Evolutionary conservation across 805 yeast species (phyloP).

Genomic region (Ogataea sp.): DNA sequence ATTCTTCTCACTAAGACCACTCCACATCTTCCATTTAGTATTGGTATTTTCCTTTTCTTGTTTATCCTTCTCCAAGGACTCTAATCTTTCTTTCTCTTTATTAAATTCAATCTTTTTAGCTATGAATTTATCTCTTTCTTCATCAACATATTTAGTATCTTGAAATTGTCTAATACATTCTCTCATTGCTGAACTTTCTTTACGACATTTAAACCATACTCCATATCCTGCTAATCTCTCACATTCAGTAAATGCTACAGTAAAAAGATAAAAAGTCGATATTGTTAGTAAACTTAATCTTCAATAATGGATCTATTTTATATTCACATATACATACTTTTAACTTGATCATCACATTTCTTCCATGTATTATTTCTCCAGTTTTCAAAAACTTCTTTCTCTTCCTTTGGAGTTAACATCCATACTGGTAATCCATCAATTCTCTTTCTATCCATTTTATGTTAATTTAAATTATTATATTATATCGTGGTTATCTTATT

Average conservation of each 20-base stretch:
- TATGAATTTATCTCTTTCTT: constrained; percentile 58
- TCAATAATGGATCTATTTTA: too few relatives aligned
- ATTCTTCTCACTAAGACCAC: background rate
- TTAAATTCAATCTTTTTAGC: constrained; percentile 41
- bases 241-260: constrained; percentile 51
- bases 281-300: too few relatives aligned
- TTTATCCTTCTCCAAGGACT: constrained; percentile 3
- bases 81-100: constrained; percentile 16
- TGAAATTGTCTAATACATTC: constrained; percentile 58
- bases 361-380: constrained; percentile 63
- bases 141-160: constrained; percentile 56
- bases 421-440: constrained; percentile 52
- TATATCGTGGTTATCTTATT: too few relatives aligned
- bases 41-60: constrained; percentile 2
- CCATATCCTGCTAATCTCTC: constrained; percentile 54
- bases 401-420: constrained; percentile 73
- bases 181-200: constrained; percentile 48
- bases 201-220: constrained; percentile 59
- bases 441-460: constrained; percentile 18
- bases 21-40: constrained; percentile 7
- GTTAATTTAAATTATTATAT: background rate
- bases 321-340: constrained; percentile 36
- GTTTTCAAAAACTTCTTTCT: constrained; percentile 60
- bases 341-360: constrained; percentile 61
- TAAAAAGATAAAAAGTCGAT: too few relatives aligned